Conservation (phyloP, 257 asterid species). For the Buddleja alternifolia region DNA sequence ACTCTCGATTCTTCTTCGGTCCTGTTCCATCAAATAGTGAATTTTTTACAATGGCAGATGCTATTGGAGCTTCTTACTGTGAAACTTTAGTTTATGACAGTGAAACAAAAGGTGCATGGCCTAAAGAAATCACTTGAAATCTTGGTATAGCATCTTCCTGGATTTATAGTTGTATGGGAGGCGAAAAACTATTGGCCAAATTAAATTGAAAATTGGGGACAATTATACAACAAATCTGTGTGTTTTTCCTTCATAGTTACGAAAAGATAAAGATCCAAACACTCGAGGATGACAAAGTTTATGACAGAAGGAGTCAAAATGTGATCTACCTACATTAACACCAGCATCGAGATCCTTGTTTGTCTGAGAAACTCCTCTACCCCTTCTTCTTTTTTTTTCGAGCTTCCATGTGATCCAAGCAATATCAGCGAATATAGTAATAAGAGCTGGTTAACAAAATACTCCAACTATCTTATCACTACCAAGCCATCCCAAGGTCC, state of each 20-base stretch:
- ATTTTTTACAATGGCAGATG: conserved; percentile 28
- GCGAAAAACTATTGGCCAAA: background rate
- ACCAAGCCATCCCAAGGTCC: background rate
- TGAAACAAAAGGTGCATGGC: conserved; percentile 1
- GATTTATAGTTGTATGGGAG: background rate
- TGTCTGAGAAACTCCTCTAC: no score
- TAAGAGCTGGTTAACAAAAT: background rate
- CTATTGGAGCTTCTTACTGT: conserved; percentile 17
- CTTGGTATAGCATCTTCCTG: background rate
- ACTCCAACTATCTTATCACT: background rate
- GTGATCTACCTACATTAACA: background rate
- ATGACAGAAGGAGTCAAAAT: background rate
- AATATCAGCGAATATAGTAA: no score
- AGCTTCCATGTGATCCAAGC: no score
- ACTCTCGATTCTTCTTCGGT: conserved; percentile 86
- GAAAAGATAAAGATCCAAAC: background rate
- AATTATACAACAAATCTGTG: background rate
- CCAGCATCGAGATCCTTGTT: background rate
- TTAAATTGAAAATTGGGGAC: background rate
- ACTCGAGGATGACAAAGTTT: background rate
- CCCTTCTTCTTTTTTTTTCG: no score
- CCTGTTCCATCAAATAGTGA: conserved; percentile 56
- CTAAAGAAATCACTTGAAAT: conserved; percentile 8
- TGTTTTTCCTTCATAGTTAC: background rate
- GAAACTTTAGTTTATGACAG: conserved; percentile 15